Conservation (phyloP, 148 eudicot species). For the Cornus kousa region DNA sequence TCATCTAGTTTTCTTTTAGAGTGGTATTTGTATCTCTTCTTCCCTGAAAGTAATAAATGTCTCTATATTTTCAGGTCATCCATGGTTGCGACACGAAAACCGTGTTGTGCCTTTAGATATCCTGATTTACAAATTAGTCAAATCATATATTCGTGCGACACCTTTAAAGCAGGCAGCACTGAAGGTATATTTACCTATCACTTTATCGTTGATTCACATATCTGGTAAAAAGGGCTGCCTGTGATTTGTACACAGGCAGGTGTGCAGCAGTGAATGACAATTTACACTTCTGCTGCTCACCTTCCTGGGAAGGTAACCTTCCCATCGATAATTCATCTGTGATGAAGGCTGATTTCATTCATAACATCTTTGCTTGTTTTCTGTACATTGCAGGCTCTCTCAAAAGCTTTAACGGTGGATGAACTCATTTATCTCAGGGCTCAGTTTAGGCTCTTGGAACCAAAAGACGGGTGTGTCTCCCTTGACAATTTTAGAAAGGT, state of each 20-base stretch:
- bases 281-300: not conserved
- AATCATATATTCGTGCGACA: slow-evolving; percentile 66
- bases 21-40: not conserved
- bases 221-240: not conserved
- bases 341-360: not conserved
- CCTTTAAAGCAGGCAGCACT: slow-evolving; percentile 84
- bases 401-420: slow-evolving; percentile 80
- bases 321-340: not conserved
- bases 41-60: slow-evolving; percentile 11
- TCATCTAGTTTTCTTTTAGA: not conserved
- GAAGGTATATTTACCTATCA: slow-evolving; percentile 43
- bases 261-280: not conserved
- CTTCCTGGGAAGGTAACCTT: not conserved
- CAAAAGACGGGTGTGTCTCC: slow-evolving; percentile 65
- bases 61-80: slow-evolving; percentile 72
- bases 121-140: slow-evolving; percentile 64
- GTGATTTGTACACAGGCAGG: not conserved
- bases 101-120: slow-evolving; percentile 69
- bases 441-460: slow-evolving; percentile 77
- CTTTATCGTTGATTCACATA: not conserved
- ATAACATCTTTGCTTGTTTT: not conserved
- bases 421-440: slow-evolving; percentile 68
- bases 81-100: slow-evolving; percentile 78
- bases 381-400: slow-evolving; percentile 66
- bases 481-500: slow-evolving; percentile 75